phyloP scores from a whole-genome alignment of 2,329 filamentous ascomycete species.

The Helotiales sp. region DNA sequence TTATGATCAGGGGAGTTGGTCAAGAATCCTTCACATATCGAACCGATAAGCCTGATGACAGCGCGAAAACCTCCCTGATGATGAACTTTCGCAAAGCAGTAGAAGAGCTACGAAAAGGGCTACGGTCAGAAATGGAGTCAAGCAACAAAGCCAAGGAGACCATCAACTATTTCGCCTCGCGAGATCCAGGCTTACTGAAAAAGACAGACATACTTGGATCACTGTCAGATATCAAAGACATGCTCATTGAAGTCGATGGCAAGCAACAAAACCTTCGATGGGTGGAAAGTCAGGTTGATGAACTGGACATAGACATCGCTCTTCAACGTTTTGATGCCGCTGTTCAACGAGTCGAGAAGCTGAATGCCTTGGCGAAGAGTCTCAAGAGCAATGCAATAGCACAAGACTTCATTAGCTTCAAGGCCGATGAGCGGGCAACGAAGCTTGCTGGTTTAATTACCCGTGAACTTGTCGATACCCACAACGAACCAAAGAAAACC shows the following conservation, averaged over 20 bases:
- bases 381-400: constrained; percentile 85
- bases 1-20: constrained; percentile 84
- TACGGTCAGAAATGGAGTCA: constrained; percentile 84
- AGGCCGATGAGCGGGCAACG: constrained; percentile 81
- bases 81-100: constrained; percentile 90
- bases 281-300: constrained; percentile 94
- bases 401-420: constrained; percentile 89
- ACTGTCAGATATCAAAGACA: constrained; percentile 76
- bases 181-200: constrained; percentile 74
- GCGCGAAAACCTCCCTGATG: constrained; percentile 78
- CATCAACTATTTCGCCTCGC: constrained; percentile 80
- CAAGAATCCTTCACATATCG: constrained; percentile 93
- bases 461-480: constrained; percentile 74
- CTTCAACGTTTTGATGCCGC: constrained; percentile 85
- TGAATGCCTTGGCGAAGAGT: constrained; percentile 75
- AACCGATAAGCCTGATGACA: constrained; percentile 76
- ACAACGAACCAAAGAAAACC: constrained; percentile 75
- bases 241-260: constrained; percentile 93
- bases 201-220: constrained; percentile 80
- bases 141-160: constrained; percentile 82
- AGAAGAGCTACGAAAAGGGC: constrained; percentile 83
- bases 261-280: constrained; percentile 95
- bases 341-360: constrained; percentile 79
- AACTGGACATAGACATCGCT: constrained; percentile 93
- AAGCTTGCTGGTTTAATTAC: constrained; percentile 76